Conservation (phyloP, 345 rosid genomes). For the Eucalyptus caleyi region DNA sequence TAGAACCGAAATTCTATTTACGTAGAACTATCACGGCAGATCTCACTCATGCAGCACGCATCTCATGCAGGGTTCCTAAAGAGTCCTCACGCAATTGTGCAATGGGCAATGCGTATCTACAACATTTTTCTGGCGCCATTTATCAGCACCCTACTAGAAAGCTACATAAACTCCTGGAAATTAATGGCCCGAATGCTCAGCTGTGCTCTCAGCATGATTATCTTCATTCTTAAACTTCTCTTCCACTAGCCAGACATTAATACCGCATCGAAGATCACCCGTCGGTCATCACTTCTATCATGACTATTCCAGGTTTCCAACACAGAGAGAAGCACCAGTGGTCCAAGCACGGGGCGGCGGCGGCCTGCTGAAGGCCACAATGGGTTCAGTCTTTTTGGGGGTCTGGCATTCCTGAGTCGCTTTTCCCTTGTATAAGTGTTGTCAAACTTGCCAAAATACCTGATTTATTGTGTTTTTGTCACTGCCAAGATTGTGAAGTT, state of each 20-base stretch:
- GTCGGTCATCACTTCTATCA: conserved; percentile 24
- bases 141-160: conserved; percentile 19
- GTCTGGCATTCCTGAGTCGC: not conserved
- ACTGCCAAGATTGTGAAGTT: not conserved
- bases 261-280: not conserved
- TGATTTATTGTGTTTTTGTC: not conserved
- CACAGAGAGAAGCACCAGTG: conserved; percentile 37
- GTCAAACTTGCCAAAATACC: conserved; percentile 25
- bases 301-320: conserved; percentile 30
- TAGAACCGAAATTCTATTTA: not conserved
- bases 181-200: conserved; percentile 14
- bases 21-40: not conserved
- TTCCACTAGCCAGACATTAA: conserved; percentile 5
- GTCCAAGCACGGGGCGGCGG: conserved; percentile 45
- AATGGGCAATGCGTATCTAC: conserved; percentile 20
- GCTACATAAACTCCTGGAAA: conserved; percentile 42
- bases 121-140: conserved; percentile 27
- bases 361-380: conserved; percentile 46
- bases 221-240: conserved; percentile 22
- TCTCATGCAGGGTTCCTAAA: conserved; percentile 48
- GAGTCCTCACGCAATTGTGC: conserved; percentile 38
- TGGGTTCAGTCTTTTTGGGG: conserved; percentile 25
- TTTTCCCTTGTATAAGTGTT: conserved; percentile 21
- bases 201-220: conserved; percentile 13
- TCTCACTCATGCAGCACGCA: not conserved